Percentiles rank a stretch among this genome's conserved stretches.
These are phyloP conservation scores for Salisapilia sapeloensis DNA, from an alignment of 352 stramenopile genomes.

Conservation along the genomic window DNA sequence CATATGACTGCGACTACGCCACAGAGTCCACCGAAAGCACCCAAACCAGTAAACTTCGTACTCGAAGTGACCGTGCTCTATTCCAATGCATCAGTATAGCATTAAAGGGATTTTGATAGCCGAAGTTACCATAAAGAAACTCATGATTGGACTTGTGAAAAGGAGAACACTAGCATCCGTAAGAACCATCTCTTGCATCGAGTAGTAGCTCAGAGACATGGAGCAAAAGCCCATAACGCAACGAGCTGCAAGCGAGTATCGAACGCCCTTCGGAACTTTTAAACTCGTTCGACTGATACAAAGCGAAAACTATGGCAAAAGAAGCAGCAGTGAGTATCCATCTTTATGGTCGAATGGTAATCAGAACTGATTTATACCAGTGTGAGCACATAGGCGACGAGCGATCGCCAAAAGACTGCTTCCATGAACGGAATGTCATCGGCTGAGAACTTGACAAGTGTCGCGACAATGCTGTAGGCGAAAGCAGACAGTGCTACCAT, in stretches of 20 bases:
- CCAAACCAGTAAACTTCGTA: conserved; percentile 23
- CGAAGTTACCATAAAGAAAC: conserved; percentile 24
- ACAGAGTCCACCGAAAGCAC: too few relatives aligned
- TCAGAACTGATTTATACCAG: conserved; percentile 10
- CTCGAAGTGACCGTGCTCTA: conserved; percentile 7
- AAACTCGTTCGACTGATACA: conserved; percentile 7
- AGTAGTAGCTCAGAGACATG: conserved; percentile 29
- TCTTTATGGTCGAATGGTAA: not conserved
- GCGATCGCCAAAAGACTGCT: conserved; percentile 44
- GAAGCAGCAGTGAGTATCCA: not conserved
- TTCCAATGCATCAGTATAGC: too few relatives aligned
- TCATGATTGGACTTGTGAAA: conserved; percentile 46
- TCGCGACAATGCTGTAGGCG: conserved; percentile 36
- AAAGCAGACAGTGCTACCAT: conserved; percentile 34
- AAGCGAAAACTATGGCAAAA: conserved; percentile 16
- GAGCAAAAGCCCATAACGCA: conserved; percentile 21
- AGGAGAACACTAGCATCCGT: conserved; percentile 47
- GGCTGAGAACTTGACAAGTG: conserved; percentile 30
- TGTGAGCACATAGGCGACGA: conserved; percentile 31
- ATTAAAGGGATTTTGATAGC: not conserved
- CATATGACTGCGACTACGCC: conserved; percentile 19
- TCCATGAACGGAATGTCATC: conserved; percentile 38
- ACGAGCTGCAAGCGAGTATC: conserved; percentile 14
- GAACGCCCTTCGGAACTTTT: conserved; percentile 17
- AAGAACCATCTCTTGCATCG: conserved; percentile 33